A percentile compares a stretch with the other conserved stretches of the same genome.
These are phyloP conservation scores for Sclerotinia nivalis DNA, from an alignment of 2,329 filamentous ascomycete species.

Conservation along the genomic window DNA sequence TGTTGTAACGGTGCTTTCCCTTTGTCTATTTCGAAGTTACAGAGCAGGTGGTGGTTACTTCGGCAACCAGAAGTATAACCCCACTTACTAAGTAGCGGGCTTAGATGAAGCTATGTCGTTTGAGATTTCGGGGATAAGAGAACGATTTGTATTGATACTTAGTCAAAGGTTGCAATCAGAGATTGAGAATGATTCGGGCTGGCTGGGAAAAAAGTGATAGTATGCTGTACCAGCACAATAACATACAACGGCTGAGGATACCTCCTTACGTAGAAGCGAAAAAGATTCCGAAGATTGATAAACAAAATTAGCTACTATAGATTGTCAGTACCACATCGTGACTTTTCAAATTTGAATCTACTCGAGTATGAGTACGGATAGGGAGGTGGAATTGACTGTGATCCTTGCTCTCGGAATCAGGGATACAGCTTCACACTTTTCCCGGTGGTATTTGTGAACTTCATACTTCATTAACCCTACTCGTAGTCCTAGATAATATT, in stretches of 20 bases:
- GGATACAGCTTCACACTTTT: constrained; percentile 17
- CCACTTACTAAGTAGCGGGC: constrained; percentile 13
- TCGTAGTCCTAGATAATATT: background rate
- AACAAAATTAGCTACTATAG: background rate
- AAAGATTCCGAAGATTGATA: constrained; percentile 21
- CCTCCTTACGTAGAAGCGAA: constrained; percentile 18
- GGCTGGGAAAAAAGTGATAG: constrained; percentile 11
- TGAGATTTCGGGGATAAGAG: constrained; percentile 19
- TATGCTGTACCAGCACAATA: constrained; percentile 18
- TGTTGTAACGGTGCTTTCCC: constrained; percentile 5
- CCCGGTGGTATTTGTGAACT: constrained; percentile 4
- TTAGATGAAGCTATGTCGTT: constrained; percentile 9
- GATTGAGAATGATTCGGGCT: constrained; percentile 14
- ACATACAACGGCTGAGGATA: constrained; percentile 20
- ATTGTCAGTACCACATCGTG: constrained; percentile 19
- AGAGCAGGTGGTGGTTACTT: constrained; percentile 15
- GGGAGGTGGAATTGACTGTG: background rate
- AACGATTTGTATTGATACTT: constrained; percentile 11
- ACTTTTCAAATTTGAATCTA: constrained; percentile 13
- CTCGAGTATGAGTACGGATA: constrained; percentile 2
- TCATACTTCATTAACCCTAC: background rate
- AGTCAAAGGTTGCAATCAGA: constrained; percentile 6
- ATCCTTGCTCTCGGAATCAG: constrained; percentile 19
- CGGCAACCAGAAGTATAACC: constrained; percentile 15
- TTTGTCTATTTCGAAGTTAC: constrained; percentile 5